phyloP scores from a whole-genome alignment of 1,284 basidiomycete species.

The Volvariella volvacea region DNA sequence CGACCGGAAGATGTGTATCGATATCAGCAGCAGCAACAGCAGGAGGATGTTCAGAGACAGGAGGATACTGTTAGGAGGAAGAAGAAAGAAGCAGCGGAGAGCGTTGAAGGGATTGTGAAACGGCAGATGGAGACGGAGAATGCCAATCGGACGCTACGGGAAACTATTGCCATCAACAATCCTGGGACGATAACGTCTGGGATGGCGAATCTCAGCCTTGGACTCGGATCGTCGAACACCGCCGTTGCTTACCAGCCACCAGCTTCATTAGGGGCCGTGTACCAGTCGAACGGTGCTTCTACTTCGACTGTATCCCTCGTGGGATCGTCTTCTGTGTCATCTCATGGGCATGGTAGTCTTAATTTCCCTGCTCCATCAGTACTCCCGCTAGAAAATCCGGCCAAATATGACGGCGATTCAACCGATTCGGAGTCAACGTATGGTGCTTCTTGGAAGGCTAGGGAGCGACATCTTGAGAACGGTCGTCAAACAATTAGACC shows the following conservation, averaged over 20 bases:
- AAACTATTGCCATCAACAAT: conserved; percentile 18
- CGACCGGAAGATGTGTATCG: conserved; percentile 11
- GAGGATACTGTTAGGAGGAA: conserved; percentile 26
- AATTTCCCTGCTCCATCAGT: conserved; percentile 12
- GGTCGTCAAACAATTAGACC: conserved; percentile 7
- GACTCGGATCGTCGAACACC: conserved; percentile 10
- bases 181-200: conserved; percentile 9
- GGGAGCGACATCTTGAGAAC: conserved; percentile 9
- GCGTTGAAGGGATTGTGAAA: conserved; percentile 25
- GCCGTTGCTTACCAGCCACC: conserved; percentile 2
- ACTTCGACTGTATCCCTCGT: conserved; percentile 3
- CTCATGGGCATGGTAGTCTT: neutral
- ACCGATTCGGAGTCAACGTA: conserved; percentile 35
- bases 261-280: neutral
- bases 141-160: conserved; percentile 23
- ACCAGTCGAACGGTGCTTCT: neutral
- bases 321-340: neutral
- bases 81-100: conserved; percentile 25
- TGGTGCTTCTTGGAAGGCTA: conserved; percentile 16
- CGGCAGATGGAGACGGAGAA: conserved; percentile 33
- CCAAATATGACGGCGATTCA: conserved; percentile 34
- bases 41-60: conserved; percentile 26
- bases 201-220: conserved; percentile 8
- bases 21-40: conserved; percentile 28
- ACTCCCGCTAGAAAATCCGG: conserved; percentile 36